phyloP scores from a whole-genome alignment of 768 basidiomycete species.

The Leucosporidium yakuticum region DNA sequence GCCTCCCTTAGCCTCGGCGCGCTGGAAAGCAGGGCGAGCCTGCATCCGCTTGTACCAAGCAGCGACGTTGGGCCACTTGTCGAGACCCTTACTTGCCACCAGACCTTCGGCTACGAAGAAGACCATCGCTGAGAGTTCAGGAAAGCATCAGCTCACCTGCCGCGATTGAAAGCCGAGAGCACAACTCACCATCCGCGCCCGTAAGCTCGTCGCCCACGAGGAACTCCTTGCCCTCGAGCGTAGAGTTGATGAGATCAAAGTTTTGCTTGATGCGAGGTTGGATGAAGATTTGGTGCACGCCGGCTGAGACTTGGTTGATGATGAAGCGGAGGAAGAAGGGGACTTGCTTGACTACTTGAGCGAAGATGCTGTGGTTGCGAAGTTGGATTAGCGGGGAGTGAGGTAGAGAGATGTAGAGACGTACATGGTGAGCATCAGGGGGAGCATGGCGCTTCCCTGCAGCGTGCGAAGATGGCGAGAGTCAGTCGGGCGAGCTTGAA shows the following conservation, averaged over 20 bases:
- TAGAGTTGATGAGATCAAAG: slow-evolving; percentile 9
- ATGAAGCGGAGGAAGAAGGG: slow-evolving; percentile 20
- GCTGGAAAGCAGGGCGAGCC: slow-evolving; percentile 12
- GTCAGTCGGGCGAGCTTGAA: neutral
- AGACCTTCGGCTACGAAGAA: slow-evolving; percentile 23
- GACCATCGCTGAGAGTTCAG: slow-evolving; percentile 19
- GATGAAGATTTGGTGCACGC: slow-evolving; percentile 6
- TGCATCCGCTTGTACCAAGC: slow-evolving; percentile 16
- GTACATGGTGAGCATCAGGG: slow-evolving; percentile 19
- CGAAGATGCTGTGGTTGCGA: slow-evolving; percentile 8
- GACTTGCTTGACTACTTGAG: slow-evolving; percentile 13
- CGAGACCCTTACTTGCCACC: neutral
- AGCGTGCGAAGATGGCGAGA: no score
- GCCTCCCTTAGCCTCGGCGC: slow-evolving; percentile 16
- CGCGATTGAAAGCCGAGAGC: neutral
- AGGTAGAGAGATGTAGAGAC: no score
- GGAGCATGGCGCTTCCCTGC: slow-evolving; percentile 19
- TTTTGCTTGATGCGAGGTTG: slow-evolving; percentile 11
- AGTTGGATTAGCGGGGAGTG: no score
- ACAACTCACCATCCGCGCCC: slow-evolving; percentile 26
- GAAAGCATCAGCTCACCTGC: no score
- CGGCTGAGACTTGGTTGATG: slow-evolving; percentile 4
- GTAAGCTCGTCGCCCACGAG: slow-evolving; percentile 20
- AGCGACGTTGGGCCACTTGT: slow-evolving; percentile 14
- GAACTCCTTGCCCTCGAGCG: slow-evolving; percentile 21